Base-by-base conservation (phyloP, 768 basidiomycete species). In the Pleurotus djamor region DNA sequence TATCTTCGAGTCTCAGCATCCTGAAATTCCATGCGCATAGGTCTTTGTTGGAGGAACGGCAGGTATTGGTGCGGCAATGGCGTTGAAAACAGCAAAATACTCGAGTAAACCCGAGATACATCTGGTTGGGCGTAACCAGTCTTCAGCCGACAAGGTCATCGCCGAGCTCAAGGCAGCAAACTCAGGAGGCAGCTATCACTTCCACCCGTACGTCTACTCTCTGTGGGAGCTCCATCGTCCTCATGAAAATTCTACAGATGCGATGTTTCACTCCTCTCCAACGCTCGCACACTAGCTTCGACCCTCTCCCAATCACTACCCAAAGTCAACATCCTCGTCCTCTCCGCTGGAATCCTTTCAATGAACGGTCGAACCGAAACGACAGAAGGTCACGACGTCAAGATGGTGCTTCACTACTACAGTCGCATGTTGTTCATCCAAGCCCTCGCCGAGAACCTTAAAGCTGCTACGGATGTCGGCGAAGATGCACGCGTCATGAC, bases 311-410 rank as follows among this genome's bases (percentile, higher is more conserved):
- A 60, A 1, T 69, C 71, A 4, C 59, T 79, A 7, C 71, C 75
- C 0, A 83, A 79, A 66, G 66, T 85, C 66, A 85, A 86, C 70
- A 83, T 78, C 67, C 73, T 86, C 44, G 74, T 82, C 37, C 65
- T 83, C 60, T 74, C 79, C 0, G 66, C 80, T 2, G 84, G 82
- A 0, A 65, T 78, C 38, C 52, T 82, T 44, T 71, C 72, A 10
- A 52, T 78, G 49, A 63, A 64, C 4, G 76, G 79, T 13, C 63
- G 77, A 44, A 69, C 72, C 49, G 77, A 79, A 65, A 80, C 79
- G 16, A 67, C 67, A 43, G 80, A 81, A 64, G 79, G 80, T 3
- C 71, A 80, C 34, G 80, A 79, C 64, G 66, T 68, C 60, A 75
- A 76, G 63, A 66, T 80, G 13, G 77, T 76, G 35, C 58, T 82